These are phyloP conservation scores for Amaranthus cruentus DNA, from an alignment of 148 eudicot genomes.

Conservation along the genomic window DNA sequence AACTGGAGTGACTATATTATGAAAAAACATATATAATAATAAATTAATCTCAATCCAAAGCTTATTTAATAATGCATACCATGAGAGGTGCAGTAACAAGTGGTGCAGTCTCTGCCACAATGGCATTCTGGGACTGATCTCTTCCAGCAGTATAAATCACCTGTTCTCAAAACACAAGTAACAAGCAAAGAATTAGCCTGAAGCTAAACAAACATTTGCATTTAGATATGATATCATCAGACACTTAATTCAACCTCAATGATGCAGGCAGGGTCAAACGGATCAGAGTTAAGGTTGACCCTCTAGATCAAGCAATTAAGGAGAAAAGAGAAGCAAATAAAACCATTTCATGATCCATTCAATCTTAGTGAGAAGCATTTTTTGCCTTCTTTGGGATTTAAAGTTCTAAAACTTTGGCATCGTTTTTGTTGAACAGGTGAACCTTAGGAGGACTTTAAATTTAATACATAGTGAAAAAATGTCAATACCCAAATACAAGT, in stretches of 20 bases:
- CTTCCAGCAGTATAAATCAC: slow-evolving; percentile 84
- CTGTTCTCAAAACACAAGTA: slow-evolving; percentile 32
- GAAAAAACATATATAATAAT: not conserved
- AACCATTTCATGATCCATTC: not conserved
- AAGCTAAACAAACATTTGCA: not conserved
- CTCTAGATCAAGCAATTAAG: not conserved
- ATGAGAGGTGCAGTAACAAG: slow-evolving; percentile 70
- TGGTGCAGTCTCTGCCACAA: slow-evolving; percentile 61
- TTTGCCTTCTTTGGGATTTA: not conserved
- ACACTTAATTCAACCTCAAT: not conserved
- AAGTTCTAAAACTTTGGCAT: no score
- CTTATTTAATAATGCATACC: slow-evolving; percentile 37
- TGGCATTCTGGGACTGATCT: slow-evolving; percentile 54
- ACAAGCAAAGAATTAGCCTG: slow-evolving; percentile 10
- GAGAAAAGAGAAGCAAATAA: not conserved
- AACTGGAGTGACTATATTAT: not conserved
- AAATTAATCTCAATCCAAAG: not conserved
- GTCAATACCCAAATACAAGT: no score
- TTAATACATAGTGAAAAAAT: no score
- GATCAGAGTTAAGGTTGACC: not conserved
- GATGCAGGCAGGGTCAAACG: not conserved
- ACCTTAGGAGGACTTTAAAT: no score
- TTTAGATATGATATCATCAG: not conserved
- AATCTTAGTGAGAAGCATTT: not conserved
- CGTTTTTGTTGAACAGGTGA: no score